Conservation (phyloP, 164 flowering plant species). For the Aristolochia fimbriata region DNA sequence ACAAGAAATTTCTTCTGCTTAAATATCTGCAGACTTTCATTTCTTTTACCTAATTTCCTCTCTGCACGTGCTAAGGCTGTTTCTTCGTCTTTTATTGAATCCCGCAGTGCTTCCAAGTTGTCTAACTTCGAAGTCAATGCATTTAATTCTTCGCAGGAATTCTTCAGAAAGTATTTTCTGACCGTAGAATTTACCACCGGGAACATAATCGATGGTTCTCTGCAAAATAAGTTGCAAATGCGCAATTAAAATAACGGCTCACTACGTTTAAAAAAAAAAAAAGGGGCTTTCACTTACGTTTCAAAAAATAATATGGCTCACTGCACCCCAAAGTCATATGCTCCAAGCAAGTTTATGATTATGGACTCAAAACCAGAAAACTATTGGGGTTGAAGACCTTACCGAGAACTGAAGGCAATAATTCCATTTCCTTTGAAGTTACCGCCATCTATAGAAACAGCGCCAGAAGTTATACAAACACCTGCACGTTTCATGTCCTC, state of each 20-base stretch:
- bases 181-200: slow-evolving; percentile 19
- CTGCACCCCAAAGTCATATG: background rate
- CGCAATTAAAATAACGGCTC: background rate
- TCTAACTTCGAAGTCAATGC: background rate
- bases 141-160: background rate
- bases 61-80: background rate
- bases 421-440: slow-evolving; percentile 39
- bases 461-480: slow-evolving; percentile 26
- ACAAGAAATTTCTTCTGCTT: background rate
- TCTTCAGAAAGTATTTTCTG: background rate
- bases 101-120: background rate
- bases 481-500: slow-evolving; percentile 33
- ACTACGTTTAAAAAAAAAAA: too few relatives aligned
- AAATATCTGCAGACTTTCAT: background rate
- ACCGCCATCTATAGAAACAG: slow-evolving; percentile 69
- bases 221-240: slow-evolving; percentile 8
- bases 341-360: background rate
- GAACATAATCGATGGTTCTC: slow-evolving; percentile 30
- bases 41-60: background rate
- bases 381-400: slow-evolving; percentile 9
- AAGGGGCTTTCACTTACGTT: too few relatives aligned
- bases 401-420: slow-evolving; percentile 39
- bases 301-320: too few relatives aligned
- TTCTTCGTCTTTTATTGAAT: background rate
- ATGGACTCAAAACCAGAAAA: background rate